These are phyloP conservation scores for Smittium mucronatum DNA, from an alignment of 371 early-diverging fungal genomes.

Conservation along the genomic window DNA sequence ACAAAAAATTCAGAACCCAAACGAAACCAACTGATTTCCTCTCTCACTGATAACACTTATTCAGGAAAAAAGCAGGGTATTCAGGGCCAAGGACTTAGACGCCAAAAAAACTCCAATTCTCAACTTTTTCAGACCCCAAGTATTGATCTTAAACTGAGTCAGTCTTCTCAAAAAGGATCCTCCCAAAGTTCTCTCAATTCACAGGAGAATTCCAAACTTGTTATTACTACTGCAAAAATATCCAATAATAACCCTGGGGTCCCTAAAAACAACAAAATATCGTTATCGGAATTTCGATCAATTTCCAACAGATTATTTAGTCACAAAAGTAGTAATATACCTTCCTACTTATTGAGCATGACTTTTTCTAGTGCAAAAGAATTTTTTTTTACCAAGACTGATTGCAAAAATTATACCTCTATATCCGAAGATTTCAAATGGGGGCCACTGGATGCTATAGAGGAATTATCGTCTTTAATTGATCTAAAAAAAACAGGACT, in stretches of 20 bases:
- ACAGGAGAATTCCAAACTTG: not conserved
- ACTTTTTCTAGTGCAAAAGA: constrained; percentile 5
- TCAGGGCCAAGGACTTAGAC: not conserved
- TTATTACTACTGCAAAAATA: not conserved
- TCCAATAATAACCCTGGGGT: not conserved
- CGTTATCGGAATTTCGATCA: not conserved
- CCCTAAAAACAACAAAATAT: not conserved
- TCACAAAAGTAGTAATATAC: not conserved
- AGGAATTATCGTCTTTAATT: constrained; percentile 12
- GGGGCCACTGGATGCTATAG: not conserved
- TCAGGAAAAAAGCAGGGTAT: too few species aligned
- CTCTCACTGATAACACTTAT: too few species aligned
- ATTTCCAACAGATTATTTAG: not conserved
- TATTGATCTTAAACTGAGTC: not conserved
- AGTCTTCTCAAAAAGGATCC: not conserved
- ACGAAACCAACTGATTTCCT: too few species aligned
- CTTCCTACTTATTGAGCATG: not conserved
- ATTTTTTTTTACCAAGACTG: not conserved
- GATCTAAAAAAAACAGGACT: not conserved
- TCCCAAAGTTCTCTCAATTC: not conserved
- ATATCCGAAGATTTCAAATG: not conserved
- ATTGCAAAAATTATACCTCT: not conserved
- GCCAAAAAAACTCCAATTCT: not conserved
- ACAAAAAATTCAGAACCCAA: too few species aligned
- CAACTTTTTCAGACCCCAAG: not conserved